Percentiles rank a stretch among this genome's conserved stretches.
These are phyloP conservation scores for Boletus subcaerulescens DNA, from an alignment of 768 basidiomycete genomes.

Conservation along the genomic window DNA sequence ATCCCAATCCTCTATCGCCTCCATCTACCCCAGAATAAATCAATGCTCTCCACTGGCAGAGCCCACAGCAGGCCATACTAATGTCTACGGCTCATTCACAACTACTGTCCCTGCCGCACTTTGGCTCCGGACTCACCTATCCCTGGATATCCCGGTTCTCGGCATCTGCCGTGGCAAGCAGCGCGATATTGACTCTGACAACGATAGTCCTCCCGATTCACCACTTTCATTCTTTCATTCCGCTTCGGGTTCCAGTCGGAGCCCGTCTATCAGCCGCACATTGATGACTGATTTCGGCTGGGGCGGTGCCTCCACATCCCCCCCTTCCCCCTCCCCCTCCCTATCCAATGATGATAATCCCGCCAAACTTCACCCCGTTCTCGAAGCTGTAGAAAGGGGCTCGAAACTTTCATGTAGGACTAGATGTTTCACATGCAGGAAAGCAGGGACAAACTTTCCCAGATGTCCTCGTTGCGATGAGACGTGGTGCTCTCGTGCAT, in stretches of 20 bases:
- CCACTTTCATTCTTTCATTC: conserved; percentile 22
- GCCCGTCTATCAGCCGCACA: conserved; percentile 45
- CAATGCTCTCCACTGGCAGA: conserved; percentile 23
- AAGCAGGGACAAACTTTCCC: conserved; percentile 53
- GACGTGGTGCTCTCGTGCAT: conserved; percentile 64
- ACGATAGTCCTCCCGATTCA: conserved; percentile 30
- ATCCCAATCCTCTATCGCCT: conserved; percentile 26
- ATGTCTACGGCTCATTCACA: conserved; percentile 39
- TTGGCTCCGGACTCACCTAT: conserved; percentile 25
- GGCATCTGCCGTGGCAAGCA: conserved; percentile 4
- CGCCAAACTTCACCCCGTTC: conserved; percentile 39
- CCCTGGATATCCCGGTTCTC: conserved; percentile 15
- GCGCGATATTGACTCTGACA: conserved; percentile 7
- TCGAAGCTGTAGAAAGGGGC: conserved; percentile 48
- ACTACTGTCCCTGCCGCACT: conserved; percentile 35
- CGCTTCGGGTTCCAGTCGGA: conserved; percentile 15
- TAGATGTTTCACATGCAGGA: conserved; percentile 52
- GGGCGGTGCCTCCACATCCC: background rate
- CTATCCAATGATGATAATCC: conserved; percentile 6
- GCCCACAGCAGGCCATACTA: conserved; percentile 22
- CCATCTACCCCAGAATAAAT: conserved; percentile 21
- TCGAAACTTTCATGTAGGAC: conserved; percentile 47
- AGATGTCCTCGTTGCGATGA: conserved; percentile 57
- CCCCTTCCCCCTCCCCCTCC: conserved; percentile 13
- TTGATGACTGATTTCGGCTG: conserved; percentile 27